Evolutionary conservation across 2,329 filamentous ascomycete species (phyloP).

Genomic region (Penicillium sp.): DNA sequence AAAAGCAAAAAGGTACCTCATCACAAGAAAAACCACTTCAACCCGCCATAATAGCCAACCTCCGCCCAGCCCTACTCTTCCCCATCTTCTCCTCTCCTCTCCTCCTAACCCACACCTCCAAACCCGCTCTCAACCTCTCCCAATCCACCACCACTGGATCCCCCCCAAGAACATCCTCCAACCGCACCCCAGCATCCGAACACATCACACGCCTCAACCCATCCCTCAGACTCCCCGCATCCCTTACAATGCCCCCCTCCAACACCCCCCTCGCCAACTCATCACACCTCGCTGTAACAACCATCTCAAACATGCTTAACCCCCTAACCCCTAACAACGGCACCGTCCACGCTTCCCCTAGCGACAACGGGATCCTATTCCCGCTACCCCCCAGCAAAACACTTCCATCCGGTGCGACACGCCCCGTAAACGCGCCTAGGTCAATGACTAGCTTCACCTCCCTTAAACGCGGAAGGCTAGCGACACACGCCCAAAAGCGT

Average conservation of each 20-base stretch:
- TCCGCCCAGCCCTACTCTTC: slow-evolving; percentile 9
- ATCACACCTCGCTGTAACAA: slow-evolving; percentile 38
- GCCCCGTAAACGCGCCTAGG: slow-evolving; percentile 32
- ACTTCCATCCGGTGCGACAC: slow-evolving; percentile 7
- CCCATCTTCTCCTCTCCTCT: slow-evolving; percentile 1
- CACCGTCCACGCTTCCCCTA: slow-evolving; percentile 32
- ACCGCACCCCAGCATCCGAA: slow-evolving; percentile 8
- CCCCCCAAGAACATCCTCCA: slow-evolving; percentile 5
- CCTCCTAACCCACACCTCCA: slow-evolving; percentile 6
- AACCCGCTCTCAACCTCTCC: background rate
- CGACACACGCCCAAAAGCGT: slow-evolving; percentile 32
- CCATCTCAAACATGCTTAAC: slow-evolving; percentile 34
- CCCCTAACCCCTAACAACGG: slow-evolving; percentile 34
- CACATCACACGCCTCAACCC: slow-evolving; percentile 29
- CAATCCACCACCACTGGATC: background rate
- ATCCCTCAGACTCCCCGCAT: slow-evolving; percentile 31
- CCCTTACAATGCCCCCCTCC: slow-evolving; percentile 28
- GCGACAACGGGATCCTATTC: slow-evolving; percentile 26
- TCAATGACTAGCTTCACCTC: slow-evolving; percentile 32
- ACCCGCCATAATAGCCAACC: slow-evolving; percentile 33
- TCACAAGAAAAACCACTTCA: background rate
- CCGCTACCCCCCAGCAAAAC: slow-evolving; percentile 20
- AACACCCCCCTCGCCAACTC: slow-evolving; percentile 27
- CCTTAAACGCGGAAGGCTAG: slow-evolving; percentile 20
- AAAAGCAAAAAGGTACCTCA: background rate